These are phyloP conservation scores for Bruguiera parviflora DNA, from an alignment of 345 rosid species.

Conservation along the genomic window DNA sequence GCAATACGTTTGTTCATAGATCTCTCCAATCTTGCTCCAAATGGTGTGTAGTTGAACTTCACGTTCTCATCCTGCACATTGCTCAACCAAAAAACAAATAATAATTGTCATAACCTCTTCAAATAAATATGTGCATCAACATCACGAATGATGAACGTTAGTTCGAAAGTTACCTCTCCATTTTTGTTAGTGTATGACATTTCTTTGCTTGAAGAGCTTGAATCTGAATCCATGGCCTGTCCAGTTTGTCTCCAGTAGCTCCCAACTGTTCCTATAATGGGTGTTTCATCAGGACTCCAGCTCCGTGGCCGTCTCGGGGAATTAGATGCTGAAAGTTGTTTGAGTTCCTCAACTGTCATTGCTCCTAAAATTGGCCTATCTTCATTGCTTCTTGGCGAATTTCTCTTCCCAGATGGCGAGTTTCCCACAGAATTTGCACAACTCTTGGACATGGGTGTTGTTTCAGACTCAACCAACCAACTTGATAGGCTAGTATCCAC, in stretches of 20 bases:
- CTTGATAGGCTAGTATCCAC: constrained; percentile 29
- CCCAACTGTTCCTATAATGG: constrained; percentile 24
- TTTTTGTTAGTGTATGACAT: not conserved
- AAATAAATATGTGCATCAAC: not conserved
- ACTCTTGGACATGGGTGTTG: constrained; percentile 26
- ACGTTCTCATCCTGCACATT: constrained; percentile 5
- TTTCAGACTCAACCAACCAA: constrained; percentile 17
- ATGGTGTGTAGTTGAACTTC: not conserved
- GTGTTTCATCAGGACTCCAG: constrained; percentile 13
- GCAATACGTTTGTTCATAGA: constrained; percentile 3
- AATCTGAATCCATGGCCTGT: constrained; percentile 13
- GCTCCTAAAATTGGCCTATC: constrained; percentile 20
- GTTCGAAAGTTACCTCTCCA: constrained; percentile 8
- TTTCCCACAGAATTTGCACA: constrained; percentile 36
- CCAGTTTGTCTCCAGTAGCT: constrained; percentile 32
- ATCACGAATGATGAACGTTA: not conserved
- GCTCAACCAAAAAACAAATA: not conserved
- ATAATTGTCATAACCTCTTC: not conserved
- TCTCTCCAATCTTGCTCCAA: constrained; percentile 13
- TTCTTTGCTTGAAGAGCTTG: constrained; percentile 19
- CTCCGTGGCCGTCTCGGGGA: constrained; percentile 11
- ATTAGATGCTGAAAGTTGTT: constrained; percentile 5
- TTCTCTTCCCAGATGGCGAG: constrained; percentile 11
- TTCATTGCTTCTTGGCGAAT: constrained; percentile 1
- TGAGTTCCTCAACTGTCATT: constrained; percentile 8